Percentiles rank a stretch among this genome's conserved stretches.
Conservation (phyloP, 768 basidiomycete species). For the Coprinellus aureogranulatus region DNA sequence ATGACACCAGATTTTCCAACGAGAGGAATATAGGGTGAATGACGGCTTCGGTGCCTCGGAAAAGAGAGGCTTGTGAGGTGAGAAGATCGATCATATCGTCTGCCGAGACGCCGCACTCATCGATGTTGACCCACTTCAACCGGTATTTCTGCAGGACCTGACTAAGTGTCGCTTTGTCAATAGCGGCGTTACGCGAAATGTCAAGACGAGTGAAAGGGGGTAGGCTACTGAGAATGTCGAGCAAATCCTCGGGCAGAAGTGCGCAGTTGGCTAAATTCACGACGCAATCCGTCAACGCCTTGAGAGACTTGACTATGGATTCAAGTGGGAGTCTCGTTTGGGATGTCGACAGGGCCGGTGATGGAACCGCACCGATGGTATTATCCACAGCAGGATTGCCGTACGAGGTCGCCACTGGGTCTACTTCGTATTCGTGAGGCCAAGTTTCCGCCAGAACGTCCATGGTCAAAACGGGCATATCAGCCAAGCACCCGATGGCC, state of each 20-base stretch:
- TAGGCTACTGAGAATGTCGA: not conserved
- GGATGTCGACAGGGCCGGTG: too few species aligned
- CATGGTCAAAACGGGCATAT: not conserved
- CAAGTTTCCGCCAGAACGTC: not conserved
- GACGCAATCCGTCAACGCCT: too few species aligned
- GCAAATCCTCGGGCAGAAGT: not conserved
- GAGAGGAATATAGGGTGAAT: not conserved
- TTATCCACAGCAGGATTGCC: not conserved
- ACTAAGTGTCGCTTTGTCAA: not conserved
- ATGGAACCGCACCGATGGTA: too few species aligned
- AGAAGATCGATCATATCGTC: not conserved
- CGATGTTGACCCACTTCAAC: not conserved
- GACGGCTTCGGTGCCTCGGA: not conserved
- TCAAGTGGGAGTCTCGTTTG: too few species aligned
- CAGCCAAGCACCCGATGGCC: not conserved
- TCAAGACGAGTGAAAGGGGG: not conserved
- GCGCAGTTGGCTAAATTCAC: not conserved
- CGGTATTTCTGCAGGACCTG: not conserved
- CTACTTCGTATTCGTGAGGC: not conserved
- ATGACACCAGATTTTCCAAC: not conserved
- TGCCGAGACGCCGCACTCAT: not conserved
- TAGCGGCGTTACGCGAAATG: not conserved
- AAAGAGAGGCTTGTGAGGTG: not conserved
- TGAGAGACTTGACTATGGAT: too few species aligned
- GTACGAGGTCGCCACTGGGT: not conserved